phyloP scores from a whole-genome alignment of 805 yeast species.

The Lipomyces orientalis region DNA sequence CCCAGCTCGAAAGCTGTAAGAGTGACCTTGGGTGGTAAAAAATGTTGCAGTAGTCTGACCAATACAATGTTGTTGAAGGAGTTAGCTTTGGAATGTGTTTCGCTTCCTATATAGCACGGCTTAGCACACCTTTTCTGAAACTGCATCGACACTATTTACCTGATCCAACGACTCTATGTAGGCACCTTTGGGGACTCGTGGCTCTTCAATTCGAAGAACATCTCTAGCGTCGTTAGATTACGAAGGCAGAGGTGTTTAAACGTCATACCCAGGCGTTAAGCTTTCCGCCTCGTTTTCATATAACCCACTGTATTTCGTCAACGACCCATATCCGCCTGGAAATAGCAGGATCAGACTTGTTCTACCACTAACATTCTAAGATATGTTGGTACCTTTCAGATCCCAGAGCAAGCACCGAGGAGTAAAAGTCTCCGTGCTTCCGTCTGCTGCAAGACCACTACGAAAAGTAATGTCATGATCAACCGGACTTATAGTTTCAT shows the following conservation, averaged over 20 bases:
- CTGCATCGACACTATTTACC: conserved; percentile 40
- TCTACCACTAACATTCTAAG: not conserved
- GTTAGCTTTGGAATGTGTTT: conserved; percentile 45
- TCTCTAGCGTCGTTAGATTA: conserved; percentile 21
- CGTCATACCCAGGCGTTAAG: not conserved
- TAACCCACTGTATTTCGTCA: conserved; percentile 43
- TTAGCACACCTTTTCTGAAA: not conserved
- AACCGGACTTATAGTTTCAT: conserved; percentile 43
- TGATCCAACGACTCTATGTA: conserved; percentile 70
- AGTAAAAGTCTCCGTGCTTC: conserved; percentile 61
- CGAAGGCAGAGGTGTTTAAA: not conserved
- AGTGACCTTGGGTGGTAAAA: conserved; percentile 67
- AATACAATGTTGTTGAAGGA: conserved; percentile 57
- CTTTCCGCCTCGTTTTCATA: conserved; percentile 28
- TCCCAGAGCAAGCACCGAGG: conserved; percentile 90
- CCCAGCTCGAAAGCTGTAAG: conserved; percentile 63
- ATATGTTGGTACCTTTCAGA: conserved; percentile 51
- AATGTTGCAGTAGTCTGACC: conserved; percentile 82
- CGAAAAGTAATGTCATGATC: conserved; percentile 58
- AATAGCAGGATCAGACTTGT: not conserved
- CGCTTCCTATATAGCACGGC: conserved; percentile 1
- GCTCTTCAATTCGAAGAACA: conserved; percentile 47
- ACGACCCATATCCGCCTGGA: conserved; percentile 58
- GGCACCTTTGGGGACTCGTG: conserved; percentile 54
- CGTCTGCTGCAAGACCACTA: conserved; percentile 46